Evolutionary conservation across 2,329 filamentous ascomycete species (phyloP), one percentile per base, ranked within the genome.

Genomic region (Fusarium multiceps): DNA sequence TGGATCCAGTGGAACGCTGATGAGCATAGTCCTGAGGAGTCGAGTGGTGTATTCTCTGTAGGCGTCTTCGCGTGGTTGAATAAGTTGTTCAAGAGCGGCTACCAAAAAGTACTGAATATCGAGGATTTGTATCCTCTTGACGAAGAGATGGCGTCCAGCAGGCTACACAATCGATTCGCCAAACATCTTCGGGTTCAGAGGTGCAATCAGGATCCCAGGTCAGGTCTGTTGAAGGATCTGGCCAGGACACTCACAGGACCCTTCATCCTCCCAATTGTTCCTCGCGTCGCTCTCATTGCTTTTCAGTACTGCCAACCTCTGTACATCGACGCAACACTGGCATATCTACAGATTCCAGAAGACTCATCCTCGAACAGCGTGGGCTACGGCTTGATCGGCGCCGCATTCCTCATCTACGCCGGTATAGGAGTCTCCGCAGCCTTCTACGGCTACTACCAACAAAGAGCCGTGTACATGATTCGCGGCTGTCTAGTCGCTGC

Each of bases 281-380:
- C 82, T 2, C 76, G 81, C 10, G 69, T 82, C 10, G 78, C 78
- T 3, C 70, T 82, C 7, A 75, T 81, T 6, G 82, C 77, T 14
- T 82, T 83, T 63, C 80, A 73, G 20, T 82, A 82, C 42, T 82
- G 80, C 40, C 81, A 82, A 47, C 82, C 83, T 0, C 80, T 84
- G 25, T 79, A 85, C 37, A 81, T 84, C 55, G 74, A 81, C 16
- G 72, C 76, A 1, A 74, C 81, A 0, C 71, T 85, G 1, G 59
- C 69, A 4, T 80, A 81, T 42, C 74, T 84, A 5, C 68, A 73
- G 21, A 43, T 68, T 4, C 69, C 78, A 3, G 60, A 72, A 10
- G 60, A 67, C 0, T 21, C 51, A 0, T 57, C 64, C 0, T 63
- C 64, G 1, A 61, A 69, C 1, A 79, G 77, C 32, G 58, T 74